Evolutionary conservation across 352 stramenopile species (phyloP).

Genomic region (Globisporangium irregulare): DNA sequence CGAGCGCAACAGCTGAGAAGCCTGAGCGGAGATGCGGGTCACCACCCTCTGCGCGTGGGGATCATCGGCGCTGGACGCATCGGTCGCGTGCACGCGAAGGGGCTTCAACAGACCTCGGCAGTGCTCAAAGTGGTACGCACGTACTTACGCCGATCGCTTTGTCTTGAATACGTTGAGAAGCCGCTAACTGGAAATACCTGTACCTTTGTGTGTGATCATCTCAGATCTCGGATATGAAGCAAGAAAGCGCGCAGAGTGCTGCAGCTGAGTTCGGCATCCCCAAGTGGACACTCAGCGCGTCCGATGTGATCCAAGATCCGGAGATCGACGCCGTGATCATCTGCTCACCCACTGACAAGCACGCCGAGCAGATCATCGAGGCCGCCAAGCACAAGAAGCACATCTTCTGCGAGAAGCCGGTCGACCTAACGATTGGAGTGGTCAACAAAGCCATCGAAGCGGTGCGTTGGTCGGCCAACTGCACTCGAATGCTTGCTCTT

Average conservation of each 20-base stretch:
- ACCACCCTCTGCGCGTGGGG: slow-evolving; percentile 41
- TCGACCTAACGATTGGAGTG: no score
- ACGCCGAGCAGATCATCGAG: slow-evolving; percentile 95
- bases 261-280: slow-evolving; percentile 47
- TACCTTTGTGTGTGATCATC: not conserved
- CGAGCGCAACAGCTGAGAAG: not conserved
- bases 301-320: slow-evolving; percentile 92
- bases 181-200: not conserved
- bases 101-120: slow-evolving; percentile 24
- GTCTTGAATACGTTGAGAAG: not conserved
- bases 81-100: slow-evolving; percentile 52
- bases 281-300: slow-evolving; percentile 66
- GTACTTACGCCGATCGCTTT: not conserved
- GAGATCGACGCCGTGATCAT: slow-evolving; percentile 96
- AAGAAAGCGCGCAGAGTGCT: slow-evolving; percentile 29
- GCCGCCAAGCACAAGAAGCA: slow-evolving; percentile 91
- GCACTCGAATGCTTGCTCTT: no score
- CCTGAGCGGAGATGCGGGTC: not conserved
- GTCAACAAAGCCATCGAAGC: no score
- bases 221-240: slow-evolving; percentile 32
- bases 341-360: slow-evolving; percentile 92
- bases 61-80: slow-evolving; percentile 74
- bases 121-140: slow-evolving; percentile 17
- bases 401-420: no score
- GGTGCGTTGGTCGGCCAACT: no score